A percentile compares a stretch with the other conserved stretches of the same genome.
Conservation (phyloP, 2,329 filamentous ascomycete species). For the Fusarium sororula region DNA sequence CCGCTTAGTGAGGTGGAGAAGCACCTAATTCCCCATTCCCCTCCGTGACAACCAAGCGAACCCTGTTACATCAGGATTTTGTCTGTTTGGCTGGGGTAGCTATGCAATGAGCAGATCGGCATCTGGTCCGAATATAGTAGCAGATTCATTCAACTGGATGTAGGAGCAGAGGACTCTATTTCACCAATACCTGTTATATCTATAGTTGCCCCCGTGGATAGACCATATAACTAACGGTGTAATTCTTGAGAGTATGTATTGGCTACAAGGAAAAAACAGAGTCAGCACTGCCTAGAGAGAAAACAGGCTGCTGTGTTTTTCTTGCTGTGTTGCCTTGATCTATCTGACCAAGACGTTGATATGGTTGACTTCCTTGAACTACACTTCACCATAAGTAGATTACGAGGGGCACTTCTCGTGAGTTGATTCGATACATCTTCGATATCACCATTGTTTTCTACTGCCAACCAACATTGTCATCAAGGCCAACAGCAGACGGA, state of each 20-base stretch:
- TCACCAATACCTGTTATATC: neutral
- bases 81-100: neutral
- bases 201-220: neutral
- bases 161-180: neutral
- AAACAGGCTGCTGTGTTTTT: neutral
- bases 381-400: neutral
- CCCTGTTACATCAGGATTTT: neutral
- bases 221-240: neutral
- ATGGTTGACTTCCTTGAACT: neutral
- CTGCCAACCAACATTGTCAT: conserved; percentile 1
- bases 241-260: neutral
- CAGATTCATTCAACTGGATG: neutral
- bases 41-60: neutral
- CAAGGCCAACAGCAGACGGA: conserved; percentile 21
- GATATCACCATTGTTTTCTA: neutral
- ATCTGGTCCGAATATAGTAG: neutral
- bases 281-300: neutral
- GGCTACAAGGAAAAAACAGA: neutral
- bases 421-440: neutral
- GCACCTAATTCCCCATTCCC: neutral
- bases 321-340: neutral
- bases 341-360: neutral
- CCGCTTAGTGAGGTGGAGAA: conserved; percentile 9
- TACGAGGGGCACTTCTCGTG: neutral
- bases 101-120: neutral